phyloP scores from a whole-genome alignment of 1,284 basidiomycete genomes.

The Puccinia novopanici region DNA sequence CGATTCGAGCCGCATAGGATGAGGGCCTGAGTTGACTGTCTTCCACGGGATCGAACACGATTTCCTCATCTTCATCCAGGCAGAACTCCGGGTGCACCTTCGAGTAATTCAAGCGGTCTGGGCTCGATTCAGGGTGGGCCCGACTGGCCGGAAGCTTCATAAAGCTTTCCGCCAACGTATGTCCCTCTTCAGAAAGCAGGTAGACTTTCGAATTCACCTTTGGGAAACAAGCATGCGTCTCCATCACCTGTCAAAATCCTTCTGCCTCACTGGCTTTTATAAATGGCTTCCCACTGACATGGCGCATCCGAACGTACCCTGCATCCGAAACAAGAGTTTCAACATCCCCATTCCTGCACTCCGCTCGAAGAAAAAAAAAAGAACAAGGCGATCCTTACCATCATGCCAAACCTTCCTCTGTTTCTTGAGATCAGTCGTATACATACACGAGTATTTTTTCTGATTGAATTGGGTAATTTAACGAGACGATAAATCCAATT shows the following conservation, averaged over 20 bases:
- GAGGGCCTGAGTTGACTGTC: constrained; percentile 23
- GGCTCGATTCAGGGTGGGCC: neutral
- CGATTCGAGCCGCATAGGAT: constrained; percentile 26
- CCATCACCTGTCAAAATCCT: neutral
- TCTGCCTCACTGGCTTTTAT: neutral
- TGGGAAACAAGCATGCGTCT: neutral
- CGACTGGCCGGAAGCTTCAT: constrained; percentile 28
- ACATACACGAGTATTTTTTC: constrained; percentile 48
- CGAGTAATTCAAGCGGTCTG: constrained; percentile 11
- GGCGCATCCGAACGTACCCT: constrained; percentile 23
- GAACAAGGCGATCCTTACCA: neutral
- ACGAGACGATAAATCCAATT: too few species aligned
- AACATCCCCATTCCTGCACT: neutral
- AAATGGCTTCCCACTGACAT: constrained; percentile 26
- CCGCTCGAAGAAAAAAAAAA: neutral
- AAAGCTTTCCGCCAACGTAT: constrained; percentile 33
- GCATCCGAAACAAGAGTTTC: neutral
- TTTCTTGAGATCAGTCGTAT: constrained; percentile 39
- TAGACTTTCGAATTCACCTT: constrained; percentile 44
- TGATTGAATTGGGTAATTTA: neutral
- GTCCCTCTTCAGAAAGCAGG: constrained; percentile 25
- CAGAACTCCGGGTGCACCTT: constrained; percentile 33
- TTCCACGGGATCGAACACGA: constrained; percentile 41
- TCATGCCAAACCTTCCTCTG: constrained; percentile 47
- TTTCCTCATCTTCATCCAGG: constrained; percentile 39